Base-by-base conservation (phyloP, 164 flowering plant genomes). In the Magnolia officinalis region DNA sequence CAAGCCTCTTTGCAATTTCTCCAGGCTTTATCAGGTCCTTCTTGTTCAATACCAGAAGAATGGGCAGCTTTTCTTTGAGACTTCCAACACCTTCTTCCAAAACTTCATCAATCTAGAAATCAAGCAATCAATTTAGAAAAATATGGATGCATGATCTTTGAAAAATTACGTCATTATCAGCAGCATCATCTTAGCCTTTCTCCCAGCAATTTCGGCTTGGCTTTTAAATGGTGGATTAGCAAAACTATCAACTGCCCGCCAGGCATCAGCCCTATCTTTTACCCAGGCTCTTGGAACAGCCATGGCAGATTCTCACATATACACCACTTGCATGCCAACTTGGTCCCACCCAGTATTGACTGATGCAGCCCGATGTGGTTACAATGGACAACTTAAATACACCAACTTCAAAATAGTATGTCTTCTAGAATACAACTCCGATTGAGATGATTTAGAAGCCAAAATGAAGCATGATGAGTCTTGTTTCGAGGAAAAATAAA, bases 1-100 rank as follows among this genome's bases (percentile, higher is more conserved):
- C 88, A 58, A 96, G 86, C 80, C 88, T 94, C 87, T 93, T 94
- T 71, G 95, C 97, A 78, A 94, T 86, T 89, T 96, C 98, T 75
- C 99, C 98, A 78, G 98, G 98, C 83, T 92, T 96, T 70, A 96
- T 92, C 76, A 91, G 80, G 80, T 96, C 98, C 83, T 91, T 96
- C 87, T 96, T 94, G 81, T 96, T 96, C 83, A 94, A 67, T 52
- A 96, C 96, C 73, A 96, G 83, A 82, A 96, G 87, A 73, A 83
- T 88, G n/a, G 97, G 99, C 59, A 82, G 78, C 78, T 89, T 88
- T 58, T 82, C 84, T 77, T 85, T 82, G 67, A 86, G 87, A 71
- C 83, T 78, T 61, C 89, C 93, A 7, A 87, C 75, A 37, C 95
- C 97, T 86, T 89, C 95, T 83, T 86, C 93, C 86, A 96, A 80